These are phyloP conservation scores for Stephanodiscus triporus DNA, from an alignment of 108 stramenopile species.

Conservation along the genomic window DNA sequence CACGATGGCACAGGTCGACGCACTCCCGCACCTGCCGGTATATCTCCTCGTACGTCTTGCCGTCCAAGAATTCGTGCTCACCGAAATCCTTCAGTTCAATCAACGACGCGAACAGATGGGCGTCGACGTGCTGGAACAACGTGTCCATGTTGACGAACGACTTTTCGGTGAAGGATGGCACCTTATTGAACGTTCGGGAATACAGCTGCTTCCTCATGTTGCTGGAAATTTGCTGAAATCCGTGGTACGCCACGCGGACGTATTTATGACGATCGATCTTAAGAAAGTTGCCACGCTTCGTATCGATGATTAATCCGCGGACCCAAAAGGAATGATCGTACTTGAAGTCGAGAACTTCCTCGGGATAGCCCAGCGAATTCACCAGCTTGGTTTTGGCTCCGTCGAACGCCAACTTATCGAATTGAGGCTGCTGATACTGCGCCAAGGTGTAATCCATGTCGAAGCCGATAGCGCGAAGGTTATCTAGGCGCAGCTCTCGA, in stretches of 20 bases:
- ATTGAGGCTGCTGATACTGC: conserved; percentile 90
- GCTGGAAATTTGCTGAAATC: conserved; percentile 71
- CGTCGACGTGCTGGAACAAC: conserved; percentile 89
- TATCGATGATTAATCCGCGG: conserved; percentile 94
- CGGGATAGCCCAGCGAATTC: conserved; percentile 82
- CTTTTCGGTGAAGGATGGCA: conserved; percentile 85
- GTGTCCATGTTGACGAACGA: conserved; percentile 94
- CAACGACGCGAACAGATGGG: conserved; percentile 84
- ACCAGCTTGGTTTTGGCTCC: conserved; percentile 95
- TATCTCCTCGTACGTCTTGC: conserved; percentile 90
- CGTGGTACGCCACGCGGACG: conserved; percentile 93
- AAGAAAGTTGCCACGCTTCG: conserved; percentile 91
- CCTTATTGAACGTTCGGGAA: conserved; percentile 79
- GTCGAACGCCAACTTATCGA: conserved; percentile 93
- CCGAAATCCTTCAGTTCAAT: conserved; percentile 87
- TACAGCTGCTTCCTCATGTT: conserved; percentile 80
- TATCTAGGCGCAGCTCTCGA: conserved; percentile 84
- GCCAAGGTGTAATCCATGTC: conserved; percentile 97
- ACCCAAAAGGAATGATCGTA: conserved; percentile 87
- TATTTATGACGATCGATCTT: conserved; percentile 97
- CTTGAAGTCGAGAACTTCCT: conserved; percentile 79
- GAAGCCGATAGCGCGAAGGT: conserved; percentile 90
- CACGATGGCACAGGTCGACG: conserved; percentile 95
- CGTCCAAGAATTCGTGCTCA: conserved; percentile 78
- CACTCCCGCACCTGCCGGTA: conserved; percentile 86